Percentiles rank a stretch among this genome's conserved stretches.
phyloP scores from a whole-genome alignment of 129 eudicot genomes.

The Flaveria linearis region DNA sequence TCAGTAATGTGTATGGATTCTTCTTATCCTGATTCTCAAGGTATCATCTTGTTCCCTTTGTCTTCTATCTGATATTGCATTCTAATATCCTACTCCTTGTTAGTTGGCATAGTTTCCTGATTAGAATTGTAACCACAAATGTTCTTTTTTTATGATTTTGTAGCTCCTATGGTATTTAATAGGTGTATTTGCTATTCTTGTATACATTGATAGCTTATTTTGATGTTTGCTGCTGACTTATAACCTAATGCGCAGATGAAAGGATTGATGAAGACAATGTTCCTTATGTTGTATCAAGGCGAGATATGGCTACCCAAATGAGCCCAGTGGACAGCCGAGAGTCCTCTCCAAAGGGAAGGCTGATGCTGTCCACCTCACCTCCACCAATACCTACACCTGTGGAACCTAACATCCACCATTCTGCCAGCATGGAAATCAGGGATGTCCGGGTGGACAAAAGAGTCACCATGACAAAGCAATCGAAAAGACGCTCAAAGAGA shows the following conservation, averaged over 20 bases:
- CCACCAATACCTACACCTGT: constrained; percentile 26
- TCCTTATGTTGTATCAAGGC: constrained; percentile 47
- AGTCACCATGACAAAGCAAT: constrained; percentile 38
- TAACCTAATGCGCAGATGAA: constrained; percentile 53
- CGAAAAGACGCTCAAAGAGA: constrained; percentile 42
- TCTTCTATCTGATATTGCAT: not conserved
- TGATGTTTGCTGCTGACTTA: constrained; percentile 10
- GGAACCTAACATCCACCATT: constrained; percentile 25
- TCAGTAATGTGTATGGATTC: constrained; percentile 46
- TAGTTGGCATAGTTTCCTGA: not conserved
- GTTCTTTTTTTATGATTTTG: not conserved
- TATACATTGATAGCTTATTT: not conserved
- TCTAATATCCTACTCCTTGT: not conserved
- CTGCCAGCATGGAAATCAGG: constrained; percentile 57
- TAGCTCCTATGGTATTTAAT: not conserved
- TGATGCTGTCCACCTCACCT: constrained; percentile 46
- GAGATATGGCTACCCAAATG: constrained; percentile 98
- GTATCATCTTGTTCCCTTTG: constrained; percentile 38
- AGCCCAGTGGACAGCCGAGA: constrained; percentile 59
- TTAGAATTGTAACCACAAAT: not conserved
- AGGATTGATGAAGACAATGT: constrained; percentile 39
- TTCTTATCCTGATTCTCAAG: constrained; percentile 54
- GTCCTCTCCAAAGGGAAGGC: constrained; percentile 52
- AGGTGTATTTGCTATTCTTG: not conserved
- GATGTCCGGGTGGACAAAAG: constrained; percentile 93